Evolutionary conservation across 129 eudicot genomes (phyloP).

Genomic region (Flaveria bidentis): DNA sequence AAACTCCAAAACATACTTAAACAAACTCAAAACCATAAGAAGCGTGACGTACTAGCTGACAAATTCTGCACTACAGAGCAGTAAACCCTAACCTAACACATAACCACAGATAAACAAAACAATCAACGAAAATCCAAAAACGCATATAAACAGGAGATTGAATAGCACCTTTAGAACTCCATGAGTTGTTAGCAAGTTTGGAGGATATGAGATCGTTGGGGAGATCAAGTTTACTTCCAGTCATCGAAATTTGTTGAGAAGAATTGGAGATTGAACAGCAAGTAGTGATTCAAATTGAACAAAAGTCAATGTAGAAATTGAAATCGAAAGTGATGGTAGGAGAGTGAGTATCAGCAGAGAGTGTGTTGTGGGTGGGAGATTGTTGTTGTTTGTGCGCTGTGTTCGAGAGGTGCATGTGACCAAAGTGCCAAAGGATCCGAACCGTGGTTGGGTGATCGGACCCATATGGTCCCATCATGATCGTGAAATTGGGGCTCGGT

Average conservation of each 20-base stretch:
- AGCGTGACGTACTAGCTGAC: background rate
- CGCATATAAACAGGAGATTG: too few species aligned
- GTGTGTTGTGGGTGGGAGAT: background rate
- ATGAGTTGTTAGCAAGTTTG: conserved; percentile 51
- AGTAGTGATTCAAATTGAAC: background rate
- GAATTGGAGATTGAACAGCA: conserved; percentile 5
- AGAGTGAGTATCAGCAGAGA: background rate
- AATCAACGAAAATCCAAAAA: conserved; percentile 28
- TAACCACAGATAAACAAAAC: background rate
- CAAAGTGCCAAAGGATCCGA: too few species aligned
- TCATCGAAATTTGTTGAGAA: conserved; percentile 49
- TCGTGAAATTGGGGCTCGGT: too few species aligned
- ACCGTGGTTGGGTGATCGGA: too few species aligned
- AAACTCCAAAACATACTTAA: background rate
- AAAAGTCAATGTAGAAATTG: background rate
- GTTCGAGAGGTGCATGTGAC: too few species aligned
- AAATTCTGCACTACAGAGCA: conserved; percentile 35
- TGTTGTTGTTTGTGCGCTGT: too few species aligned
- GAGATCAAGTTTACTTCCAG: conserved; percentile 61
- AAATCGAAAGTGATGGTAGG: background rate
- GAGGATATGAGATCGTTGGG: conserved; percentile 73
- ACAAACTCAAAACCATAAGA: background rate
- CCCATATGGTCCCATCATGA: too few species aligned
- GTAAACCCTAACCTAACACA: conserved; percentile 37
- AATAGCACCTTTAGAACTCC: conserved; percentile 57